Base-by-base conservation (phyloP, 306 rosid genomes). In the peach (Prunus persica) region DNA sequence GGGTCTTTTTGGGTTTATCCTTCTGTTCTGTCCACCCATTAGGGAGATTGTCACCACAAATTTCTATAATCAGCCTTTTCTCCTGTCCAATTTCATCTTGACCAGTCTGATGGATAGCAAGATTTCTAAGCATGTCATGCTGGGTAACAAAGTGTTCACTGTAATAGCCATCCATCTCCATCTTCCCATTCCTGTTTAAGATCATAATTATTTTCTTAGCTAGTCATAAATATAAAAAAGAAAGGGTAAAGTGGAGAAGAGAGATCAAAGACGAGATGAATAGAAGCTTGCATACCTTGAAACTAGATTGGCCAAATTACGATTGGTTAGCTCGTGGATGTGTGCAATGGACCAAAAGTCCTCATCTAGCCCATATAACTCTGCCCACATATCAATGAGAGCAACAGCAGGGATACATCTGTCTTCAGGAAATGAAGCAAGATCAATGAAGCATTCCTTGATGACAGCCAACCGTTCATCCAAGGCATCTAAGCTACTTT, bases 361-460 rank as follows among this genome's bases (percentile, higher is more conserved):
- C 38, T 85, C 85, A 38, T 74, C 69, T 16, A 83, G 75, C 11
- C 41, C 81, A 64, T 69, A 80, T 65, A 89, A 65, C 76, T 86
- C 91, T 32, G 73, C 76, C 89, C 89, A 89, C 34, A 91, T 88
- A 81, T 89, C 97, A 65, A 91, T 61, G 49, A 93, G 91, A 22
- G 84, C 71, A 63, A 86, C 20, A 11, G 69, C 91, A 49, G 88
- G 86, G 28, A 90, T 93, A 78, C 82, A 84, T 28, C 81, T 87
- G 51, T 78, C 89, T 76, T 84, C 88, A 0, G 93, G 96, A 81
- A 93, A 93, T 43, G 79, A 85, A 61, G 90, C 83, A 19, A 93
- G 69, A 76, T 92, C 92, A 57, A 64, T 15, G 82, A 92, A 92
- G 75, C 91, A 80, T 56, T 92, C 83, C 84, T 68, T 88, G 62